Evolutionary conservation across 2,329 filamentous ascomycete genomes (phyloP).

Genomic region (Penicillium sp.): DNA sequence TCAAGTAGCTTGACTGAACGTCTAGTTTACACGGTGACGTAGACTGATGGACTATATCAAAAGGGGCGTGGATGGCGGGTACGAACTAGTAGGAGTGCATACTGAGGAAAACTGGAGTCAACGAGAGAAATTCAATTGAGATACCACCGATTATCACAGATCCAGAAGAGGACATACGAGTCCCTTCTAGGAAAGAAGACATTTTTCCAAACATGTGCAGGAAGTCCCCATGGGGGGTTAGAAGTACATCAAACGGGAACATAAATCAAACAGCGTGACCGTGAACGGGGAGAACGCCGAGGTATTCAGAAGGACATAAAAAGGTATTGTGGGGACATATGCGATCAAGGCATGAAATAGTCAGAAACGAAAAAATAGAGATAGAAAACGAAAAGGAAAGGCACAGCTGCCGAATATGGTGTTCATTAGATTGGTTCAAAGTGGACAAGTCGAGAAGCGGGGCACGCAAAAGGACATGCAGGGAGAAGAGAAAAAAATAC

Average conservation of each 20-base stretch:
- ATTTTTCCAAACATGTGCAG: conserved; percentile 16
- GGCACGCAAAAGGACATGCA: conserved; percentile 8
- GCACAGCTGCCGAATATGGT: conserved; percentile 11
- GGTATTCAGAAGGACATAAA: conserved; percentile 3
- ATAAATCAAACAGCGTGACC: conserved; percentile 6
- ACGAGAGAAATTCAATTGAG: background rate
- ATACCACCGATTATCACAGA: conserved; percentile 8
- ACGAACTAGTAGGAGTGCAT: too few relatives aligned
- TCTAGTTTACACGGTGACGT: background rate
- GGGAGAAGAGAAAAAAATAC: conserved; percentile 23
- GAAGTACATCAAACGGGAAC: conserved; percentile 1
- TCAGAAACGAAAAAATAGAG: background rate
- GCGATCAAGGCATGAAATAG: background rate
- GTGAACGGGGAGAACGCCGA: conserved; percentile 10
- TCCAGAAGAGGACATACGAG: background rate
- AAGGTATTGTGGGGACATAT: background rate
- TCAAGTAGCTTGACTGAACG: conserved; percentile 6
- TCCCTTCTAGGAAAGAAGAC: background rate
- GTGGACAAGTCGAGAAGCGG: conserved; percentile 17
- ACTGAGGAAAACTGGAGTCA: too few relatives aligned
- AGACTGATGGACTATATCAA: background rate
- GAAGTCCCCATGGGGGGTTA: background rate
- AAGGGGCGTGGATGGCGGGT: background rate
- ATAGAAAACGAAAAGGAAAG: background rate
- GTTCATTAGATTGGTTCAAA: conserved; percentile 24